These are phyloP conservation scores for Lepraria neglecta DNA, from an alignment of 495 filamentous ascomycete species.

Conservation along the genomic window DNA sequence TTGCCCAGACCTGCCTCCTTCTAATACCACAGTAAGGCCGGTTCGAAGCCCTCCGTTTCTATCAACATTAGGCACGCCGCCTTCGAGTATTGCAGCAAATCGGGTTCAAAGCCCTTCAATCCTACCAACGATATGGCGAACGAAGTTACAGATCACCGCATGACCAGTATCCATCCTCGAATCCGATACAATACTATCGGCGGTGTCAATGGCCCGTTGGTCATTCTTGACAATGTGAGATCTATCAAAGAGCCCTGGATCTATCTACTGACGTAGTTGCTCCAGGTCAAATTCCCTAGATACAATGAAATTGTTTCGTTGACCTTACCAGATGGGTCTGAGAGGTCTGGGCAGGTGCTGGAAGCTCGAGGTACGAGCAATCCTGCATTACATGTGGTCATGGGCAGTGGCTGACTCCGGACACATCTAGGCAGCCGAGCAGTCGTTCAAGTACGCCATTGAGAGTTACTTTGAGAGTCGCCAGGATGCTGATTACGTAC, in stretches of 20 bases:
- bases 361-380: constrained; percentile 77
- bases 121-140: constrained; percentile 46
- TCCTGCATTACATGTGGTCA: neutral
- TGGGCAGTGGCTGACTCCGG: constrained; percentile 5
- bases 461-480: neutral
- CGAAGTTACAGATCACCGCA: constrained; percentile 64
- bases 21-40: neutral
- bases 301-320: constrained; percentile 98
- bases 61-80: constrained; percentile 30
- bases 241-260: neutral
- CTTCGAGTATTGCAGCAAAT: neutral
- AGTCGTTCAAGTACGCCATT: constrained; percentile 67
- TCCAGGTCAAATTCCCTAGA: constrained; percentile 87
- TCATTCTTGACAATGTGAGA: constrained; percentile 87
- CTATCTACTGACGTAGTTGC: constrained; percentile 8
- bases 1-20: neutral
- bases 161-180: constrained; percentile 74
- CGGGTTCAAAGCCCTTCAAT: neutral
- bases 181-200: constrained; percentile 97
- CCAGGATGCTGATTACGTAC: constrained; percentile 17
- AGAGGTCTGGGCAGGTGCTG: constrained; percentile 90
- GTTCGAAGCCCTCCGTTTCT: neutral
- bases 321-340: constrained; percentile 89
- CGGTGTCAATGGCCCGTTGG: constrained; percentile 94
- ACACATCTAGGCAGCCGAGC: constrained; percentile 67